These are phyloP conservation scores for Fusarium abutilonis DNA, from an alignment of 2,329 filamentous ascomycete species.

Conservation along the genomic window DNA sequence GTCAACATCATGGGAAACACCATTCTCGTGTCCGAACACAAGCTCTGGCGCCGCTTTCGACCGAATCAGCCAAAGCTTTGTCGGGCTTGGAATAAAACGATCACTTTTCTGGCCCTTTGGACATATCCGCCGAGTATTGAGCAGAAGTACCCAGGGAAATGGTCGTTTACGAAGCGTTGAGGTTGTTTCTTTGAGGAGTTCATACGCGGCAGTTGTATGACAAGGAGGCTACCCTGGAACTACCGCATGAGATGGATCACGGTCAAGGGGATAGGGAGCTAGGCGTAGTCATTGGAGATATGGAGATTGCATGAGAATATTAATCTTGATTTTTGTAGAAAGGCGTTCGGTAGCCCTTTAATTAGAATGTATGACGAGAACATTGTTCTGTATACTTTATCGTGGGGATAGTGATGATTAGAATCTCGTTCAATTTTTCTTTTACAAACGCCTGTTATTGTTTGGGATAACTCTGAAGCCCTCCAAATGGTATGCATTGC, in stretches of 20 bases:
- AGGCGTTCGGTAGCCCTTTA: no score
- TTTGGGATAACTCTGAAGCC: conserved; percentile 3
- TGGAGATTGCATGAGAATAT: conserved; percentile 17
- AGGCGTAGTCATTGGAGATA: conserved; percentile 39
- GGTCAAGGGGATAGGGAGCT: conserved; percentile 30
- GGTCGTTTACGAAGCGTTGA: conserved; percentile 37
- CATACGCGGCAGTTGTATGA: background rate
- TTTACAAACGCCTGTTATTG: conserved; percentile 18
- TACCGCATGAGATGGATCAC: conserved; percentile 4
- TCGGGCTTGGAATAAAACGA: conserved; percentile 43
- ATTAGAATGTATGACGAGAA: background rate
- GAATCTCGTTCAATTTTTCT: conserved; percentile 3
- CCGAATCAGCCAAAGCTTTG: conserved; percentile 43
- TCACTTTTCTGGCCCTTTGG: conserved; percentile 52
- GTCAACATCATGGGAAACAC: conserved; percentile 54
- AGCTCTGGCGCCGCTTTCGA: conserved; percentile 51
- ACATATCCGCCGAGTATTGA: conserved; percentile 55
- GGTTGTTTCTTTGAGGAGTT: background rate
- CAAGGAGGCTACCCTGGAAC: background rate
- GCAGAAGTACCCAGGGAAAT: conserved; percentile 50
- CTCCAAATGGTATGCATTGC: background rate
- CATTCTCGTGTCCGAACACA: conserved; percentile 52
- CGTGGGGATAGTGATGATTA: background rate
- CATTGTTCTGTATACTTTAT: background rate
- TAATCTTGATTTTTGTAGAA: no score